Evolutionary conservation across 495 filamentous ascomycete species (phyloP).

Genomic region (Penicillium waksmanii): DNA sequence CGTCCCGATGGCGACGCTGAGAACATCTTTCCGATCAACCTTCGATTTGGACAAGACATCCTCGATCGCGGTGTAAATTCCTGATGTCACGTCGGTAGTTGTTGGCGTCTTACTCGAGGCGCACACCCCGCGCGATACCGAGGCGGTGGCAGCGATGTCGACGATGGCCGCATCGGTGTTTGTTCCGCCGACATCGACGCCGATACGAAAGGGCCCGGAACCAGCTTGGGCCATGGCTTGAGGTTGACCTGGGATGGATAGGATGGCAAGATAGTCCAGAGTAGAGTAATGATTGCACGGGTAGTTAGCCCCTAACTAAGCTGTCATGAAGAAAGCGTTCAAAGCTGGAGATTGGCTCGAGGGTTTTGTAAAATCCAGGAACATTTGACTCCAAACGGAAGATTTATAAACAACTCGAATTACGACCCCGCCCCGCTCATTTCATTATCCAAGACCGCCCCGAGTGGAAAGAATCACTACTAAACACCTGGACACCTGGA

Average conservation of each 20-base stretch:
- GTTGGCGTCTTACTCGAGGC: slow-evolving; percentile 62
- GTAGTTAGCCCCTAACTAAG: too few relatives aligned
- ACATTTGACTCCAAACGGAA: too few relatives aligned
- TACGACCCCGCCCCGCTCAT: too few relatives aligned
- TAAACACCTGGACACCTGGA: too few relatives aligned
- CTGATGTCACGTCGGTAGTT: slow-evolving; percentile 56
- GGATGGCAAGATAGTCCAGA: neutral
- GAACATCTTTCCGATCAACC: slow-evolving; percentile 45
- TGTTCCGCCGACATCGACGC: slow-evolving; percentile 48
- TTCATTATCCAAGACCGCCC: too few relatives aligned
- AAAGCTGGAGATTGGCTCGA: too few relatives aligned
- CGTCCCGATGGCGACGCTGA: slow-evolving; percentile 63
- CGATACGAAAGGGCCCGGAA: slow-evolving; percentile 23
- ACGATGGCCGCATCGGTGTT: slow-evolving; percentile 66
- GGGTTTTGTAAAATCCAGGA: too few relatives aligned
- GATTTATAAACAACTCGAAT: too few relatives aligned
- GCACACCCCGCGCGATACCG: slow-evolving; percentile 47
- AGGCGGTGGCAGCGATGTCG: slow-evolving; percentile 46
- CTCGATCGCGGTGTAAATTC: slow-evolving; percentile 55
- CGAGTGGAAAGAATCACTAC: too few relatives aligned
- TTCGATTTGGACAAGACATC: slow-evolving; percentile 45
- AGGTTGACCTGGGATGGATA: neutral
- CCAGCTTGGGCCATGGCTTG: neutral
- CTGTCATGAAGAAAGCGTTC: too few relatives aligned
- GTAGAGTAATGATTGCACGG: too few relatives aligned